Evolutionary conservation across 2,329 filamentous ascomycete species (phyloP).

Genomic region (Coleophoma crateriformis): DNA sequence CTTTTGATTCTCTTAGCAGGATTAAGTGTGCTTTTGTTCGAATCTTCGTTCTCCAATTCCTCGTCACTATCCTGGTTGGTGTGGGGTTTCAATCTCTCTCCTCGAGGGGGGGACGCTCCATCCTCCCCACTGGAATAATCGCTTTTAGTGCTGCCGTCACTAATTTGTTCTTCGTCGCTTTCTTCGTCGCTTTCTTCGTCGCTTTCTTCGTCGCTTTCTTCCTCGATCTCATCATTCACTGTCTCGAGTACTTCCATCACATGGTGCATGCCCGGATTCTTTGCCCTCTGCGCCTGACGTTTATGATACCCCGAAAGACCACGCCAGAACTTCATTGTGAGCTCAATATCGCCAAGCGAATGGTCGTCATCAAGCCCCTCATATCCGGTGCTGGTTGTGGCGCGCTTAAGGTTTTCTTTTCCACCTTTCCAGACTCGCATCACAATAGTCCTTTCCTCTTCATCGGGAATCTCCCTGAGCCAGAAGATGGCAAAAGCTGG

Average conservation of each 20-base stretch:
- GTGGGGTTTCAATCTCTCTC: constrained; percentile 11
- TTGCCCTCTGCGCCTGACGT: constrained; percentile 41
- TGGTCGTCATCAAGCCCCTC: constrained; percentile 41
- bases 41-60: constrained; percentile 2
- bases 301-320: constrained; percentile 44
- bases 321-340: constrained; percentile 54
- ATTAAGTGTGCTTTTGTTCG: constrained; percentile 1
- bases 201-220: constrained; percentile 17
- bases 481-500: constrained; percentile 60
- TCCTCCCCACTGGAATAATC: constrained; percentile 2
- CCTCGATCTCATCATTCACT: constrained; percentile 48
- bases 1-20: constrained; percentile 12
- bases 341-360: constrained; percentile 47
- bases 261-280: constrained; percentile 46
- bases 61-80: constrained; percentile 10
- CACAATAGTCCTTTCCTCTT: constrained; percentile 53
- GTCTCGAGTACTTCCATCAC: constrained; percentile 62
- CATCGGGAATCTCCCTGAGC: constrained; percentile 65
- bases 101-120: constrained; percentile 1
- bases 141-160: neutral
- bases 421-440: constrained; percentile 61
- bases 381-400: constrained; percentile 34
- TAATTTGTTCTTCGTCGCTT: neutral
- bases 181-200: constrained; percentile 19
- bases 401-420: constrained; percentile 44